Evolutionary conservation across 2,329 filamentous ascomycete genomes (phyloP), one percentile per base, ranked within the genome.

Genomic region (Fusarium sp.): DNA sequence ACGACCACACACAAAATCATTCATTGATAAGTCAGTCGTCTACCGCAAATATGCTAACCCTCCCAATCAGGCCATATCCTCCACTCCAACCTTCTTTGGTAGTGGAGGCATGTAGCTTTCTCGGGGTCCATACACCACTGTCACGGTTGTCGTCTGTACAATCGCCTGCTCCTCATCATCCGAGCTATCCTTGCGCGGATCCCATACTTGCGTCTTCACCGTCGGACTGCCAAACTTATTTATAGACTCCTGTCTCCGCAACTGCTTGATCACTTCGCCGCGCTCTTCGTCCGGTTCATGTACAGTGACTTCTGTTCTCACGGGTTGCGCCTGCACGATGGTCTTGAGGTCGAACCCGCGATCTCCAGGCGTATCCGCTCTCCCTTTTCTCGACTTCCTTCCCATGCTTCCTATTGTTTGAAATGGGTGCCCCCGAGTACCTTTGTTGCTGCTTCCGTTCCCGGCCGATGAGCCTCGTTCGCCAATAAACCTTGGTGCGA

Each of bases 111-210:
- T 53, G 19, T 19, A 64, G 39, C 16, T 70, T 64, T 51, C 37
- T 39, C 67, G 60, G 3, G 71, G 69, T 21, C 73, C 73, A 14
- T 72, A 73, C 48, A 67, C 67, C 7, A 75, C 71, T 21, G 67
- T 73, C 18, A 75, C 73, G 13, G 73, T 75, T 26, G 63, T 72
- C 19, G 71, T 75, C 50, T 74, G 71, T 6, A 74, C 60, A 54
- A 75, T 75, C 9, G 67, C 71, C 31, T 49, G 57, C 21, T 75
- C 71, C 5, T 62, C 52, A 11, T 72, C 71, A 14, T 74, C 71
- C 11, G 59, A 62, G 6, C 45, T 37, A 23, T 44, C 54, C 12
- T 31, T 53, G 11, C 60, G 41, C 6, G 62, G 34, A 41, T 66
- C 61, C 67, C 63, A 67, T 13, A 60, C 50, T 28, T 55, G 58